Conservation (phyloP, 2,329 filamentous ascomycete species). For the Aaosphaeria pasadenensis region DNA sequence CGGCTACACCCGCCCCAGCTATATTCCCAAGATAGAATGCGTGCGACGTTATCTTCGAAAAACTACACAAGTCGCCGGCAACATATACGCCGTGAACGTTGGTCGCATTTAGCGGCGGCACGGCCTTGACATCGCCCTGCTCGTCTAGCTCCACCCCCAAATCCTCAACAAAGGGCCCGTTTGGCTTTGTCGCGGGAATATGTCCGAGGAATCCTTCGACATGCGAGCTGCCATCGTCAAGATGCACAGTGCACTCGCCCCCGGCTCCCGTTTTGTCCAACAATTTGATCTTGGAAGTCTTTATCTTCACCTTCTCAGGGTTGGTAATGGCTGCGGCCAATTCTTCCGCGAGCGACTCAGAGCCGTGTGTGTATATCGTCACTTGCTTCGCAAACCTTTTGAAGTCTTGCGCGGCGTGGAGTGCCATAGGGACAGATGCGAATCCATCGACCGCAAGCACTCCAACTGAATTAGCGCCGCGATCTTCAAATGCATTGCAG, state of each 20-base stretch:
- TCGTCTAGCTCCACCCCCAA: constrained; percentile 44
- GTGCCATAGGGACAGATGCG: constrained; percentile 17
- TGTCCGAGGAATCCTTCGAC: constrained; percentile 7
- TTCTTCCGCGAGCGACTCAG: constrained; percentile 9
- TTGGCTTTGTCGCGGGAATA: constrained; percentile 22
- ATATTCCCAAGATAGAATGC: too few species aligned
- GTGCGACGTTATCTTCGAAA: constrained; percentile 1
- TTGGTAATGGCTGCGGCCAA: too few species aligned
- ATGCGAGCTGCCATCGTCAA: too few species aligned
- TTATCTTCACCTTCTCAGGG: too few species aligned
- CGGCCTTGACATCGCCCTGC: constrained; percentile 44
- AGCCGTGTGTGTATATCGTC: constrained; percentile 53
- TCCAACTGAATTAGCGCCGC: constrained; percentile 34
- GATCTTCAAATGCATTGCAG: constrained; percentile 56
- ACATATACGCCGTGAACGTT: constrained; percentile 50
- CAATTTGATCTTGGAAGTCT: too few species aligned
- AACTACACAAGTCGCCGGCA: constrained; percentile 41
- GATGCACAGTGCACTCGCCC: too few species aligned
- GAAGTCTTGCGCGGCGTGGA: constrained; percentile 46
- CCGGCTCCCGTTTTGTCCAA: too few species aligned
- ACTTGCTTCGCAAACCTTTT: constrained; percentile 43
- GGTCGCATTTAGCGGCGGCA: constrained; percentile 45
- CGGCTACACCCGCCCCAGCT: too few species aligned
- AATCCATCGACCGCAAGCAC: constrained; percentile 24
- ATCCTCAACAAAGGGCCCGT: constrained; percentile 42